Evolutionary conservation across 306 rosid genomes (phyloP), one percentile per base, ranked within the genome.

Genomic region (Morella rubra): DNA sequence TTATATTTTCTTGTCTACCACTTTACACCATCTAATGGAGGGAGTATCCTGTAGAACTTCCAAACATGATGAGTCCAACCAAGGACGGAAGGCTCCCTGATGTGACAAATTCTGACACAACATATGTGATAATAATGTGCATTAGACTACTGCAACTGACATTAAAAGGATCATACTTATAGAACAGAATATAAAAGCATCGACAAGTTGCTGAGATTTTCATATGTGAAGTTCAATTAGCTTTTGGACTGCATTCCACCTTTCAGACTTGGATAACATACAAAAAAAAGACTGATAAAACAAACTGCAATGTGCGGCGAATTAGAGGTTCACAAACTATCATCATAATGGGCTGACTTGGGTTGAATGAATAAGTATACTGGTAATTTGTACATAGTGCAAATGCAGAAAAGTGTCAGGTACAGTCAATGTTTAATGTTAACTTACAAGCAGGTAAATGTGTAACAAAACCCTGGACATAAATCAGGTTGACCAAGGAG

Each of bases 31-130:
- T 32, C 68, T 61, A 32, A 61, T 13, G 13, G 24, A 64, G 70
- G 49, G 0, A 15, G 24, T 22, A 18, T 18, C 49, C 22, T 18
- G 11, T 37, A 14, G 47, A 7, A 40, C 46, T 15, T 41, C 44
- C 45, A 64, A 40, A 64, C 46, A 64, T 5, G 47, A 64, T 5
- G 69, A 41, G 18, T 64, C 70, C 70, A 64, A 64, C 70, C 70
- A 64, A 16, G 70, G 70, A 22, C 0, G 11, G 49, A 64, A 64
- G 40, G 70, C 20, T 7, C 24, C 70, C 41, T 64, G n/a, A 16
- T 16, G 49, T 16, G 70, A 41, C 70, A 64, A 15, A 15, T 40
- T 64, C 70, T 64, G 49, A 22, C 7, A 64, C 46, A 64, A 40
- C 19, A 7, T 37, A 64, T 40, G 41, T 41, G 20, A 64, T 60